These are phyloP conservation scores for Hymenochaete sp. DNA, from an alignment of 1,284 basidiomycete genomes.

Conservation along the genomic window DNA sequence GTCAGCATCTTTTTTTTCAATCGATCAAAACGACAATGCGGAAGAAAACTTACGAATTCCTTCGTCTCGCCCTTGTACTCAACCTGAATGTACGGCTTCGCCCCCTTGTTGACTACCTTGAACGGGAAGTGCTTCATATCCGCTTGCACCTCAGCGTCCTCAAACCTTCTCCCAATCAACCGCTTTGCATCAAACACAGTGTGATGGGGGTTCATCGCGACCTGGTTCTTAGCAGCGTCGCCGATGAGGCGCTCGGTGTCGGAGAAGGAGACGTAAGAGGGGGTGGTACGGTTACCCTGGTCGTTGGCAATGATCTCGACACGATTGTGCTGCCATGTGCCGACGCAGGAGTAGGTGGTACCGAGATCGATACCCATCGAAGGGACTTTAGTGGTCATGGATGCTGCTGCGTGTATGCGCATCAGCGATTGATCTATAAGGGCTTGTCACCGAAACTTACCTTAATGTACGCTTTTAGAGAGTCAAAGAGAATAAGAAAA, in stretches of 20 bases:
- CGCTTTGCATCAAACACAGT: slow-evolving; percentile 87
- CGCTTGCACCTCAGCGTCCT: slow-evolving; percentile 83
- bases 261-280: slow-evolving; percentile 90
- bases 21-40: slow-evolving; percentile 6
- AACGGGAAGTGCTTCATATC: slow-evolving; percentile 97
- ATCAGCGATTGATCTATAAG: not conserved
- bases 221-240: slow-evolving; percentile 95
- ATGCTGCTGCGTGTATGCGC: not conserved
- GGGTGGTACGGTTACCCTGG: slow-evolving; percentile 95
- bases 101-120: slow-evolving; percentile 73
- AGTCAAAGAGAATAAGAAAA: slow-evolving; percentile 17
- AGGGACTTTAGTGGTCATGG: slow-evolving; percentile 69
- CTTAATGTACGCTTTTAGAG: slow-evolving; percentile 8
- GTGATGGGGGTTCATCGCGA: slow-evolving; percentile 78
- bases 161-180: slow-evolving; percentile 81
- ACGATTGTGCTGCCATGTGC: slow-evolving; percentile 97
- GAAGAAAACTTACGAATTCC: slow-evolving; percentile 65
- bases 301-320: slow-evolving; percentile 98
- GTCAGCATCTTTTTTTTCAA: slow-evolving; percentile 12
- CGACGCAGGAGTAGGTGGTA: slow-evolving; percentile 71
- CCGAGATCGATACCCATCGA: slow-evolving; percentile 92
- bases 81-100: slow-evolving; percentile 86
- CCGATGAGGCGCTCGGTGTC: slow-evolving; percentile 92
- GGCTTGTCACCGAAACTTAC: slow-evolving; percentile 2
- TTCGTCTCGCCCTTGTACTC: slow-evolving; percentile 89